These are phyloP conservation scores for Xylaria scruposa DNA, from an alignment of 495 filamentous ascomycete species.

Conservation along the genomic window DNA sequence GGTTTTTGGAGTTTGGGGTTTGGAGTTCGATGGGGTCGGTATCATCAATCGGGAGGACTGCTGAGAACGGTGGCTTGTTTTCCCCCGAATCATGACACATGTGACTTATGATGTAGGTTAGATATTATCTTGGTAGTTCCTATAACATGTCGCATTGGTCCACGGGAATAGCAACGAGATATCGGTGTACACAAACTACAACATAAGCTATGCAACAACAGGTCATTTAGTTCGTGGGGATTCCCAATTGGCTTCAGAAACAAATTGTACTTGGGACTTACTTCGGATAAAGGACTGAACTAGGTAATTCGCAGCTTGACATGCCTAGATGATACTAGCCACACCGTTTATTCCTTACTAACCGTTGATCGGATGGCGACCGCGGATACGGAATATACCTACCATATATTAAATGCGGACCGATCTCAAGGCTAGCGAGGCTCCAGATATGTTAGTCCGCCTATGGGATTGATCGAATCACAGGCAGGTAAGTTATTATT, in stretches of 20 bases:
- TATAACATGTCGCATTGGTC: neutral
- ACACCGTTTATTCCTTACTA: neutral
- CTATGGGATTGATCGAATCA: neutral
- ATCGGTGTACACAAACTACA: neutral
- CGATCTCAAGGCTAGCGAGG: slow-evolving; percentile 1
- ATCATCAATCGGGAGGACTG: neutral
- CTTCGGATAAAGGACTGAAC: slow-evolving; percentile 3
- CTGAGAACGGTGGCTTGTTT: neutral
- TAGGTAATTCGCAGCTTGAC: neutral
- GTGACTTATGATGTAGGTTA: neutral
- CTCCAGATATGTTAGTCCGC: neutral
- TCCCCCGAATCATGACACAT: slow-evolving; percentile 2
- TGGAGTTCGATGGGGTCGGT: neutral
- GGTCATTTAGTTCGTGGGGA: too few relatives aligned
- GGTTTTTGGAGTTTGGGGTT: slow-evolving; percentile 5
- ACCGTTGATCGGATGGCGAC: neutral
- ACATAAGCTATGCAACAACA: neutral
- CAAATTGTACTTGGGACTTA: neutral
- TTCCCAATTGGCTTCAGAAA: neutral
- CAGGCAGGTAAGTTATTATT: neutral
- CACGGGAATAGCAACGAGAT: neutral
- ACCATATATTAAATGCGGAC: neutral
- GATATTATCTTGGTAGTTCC: neutral
- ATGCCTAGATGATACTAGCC: neutral
- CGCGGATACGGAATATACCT: neutral